Conservation (phyloP, 305 asterid species). For the Fraxinus baroniana region DNA sequence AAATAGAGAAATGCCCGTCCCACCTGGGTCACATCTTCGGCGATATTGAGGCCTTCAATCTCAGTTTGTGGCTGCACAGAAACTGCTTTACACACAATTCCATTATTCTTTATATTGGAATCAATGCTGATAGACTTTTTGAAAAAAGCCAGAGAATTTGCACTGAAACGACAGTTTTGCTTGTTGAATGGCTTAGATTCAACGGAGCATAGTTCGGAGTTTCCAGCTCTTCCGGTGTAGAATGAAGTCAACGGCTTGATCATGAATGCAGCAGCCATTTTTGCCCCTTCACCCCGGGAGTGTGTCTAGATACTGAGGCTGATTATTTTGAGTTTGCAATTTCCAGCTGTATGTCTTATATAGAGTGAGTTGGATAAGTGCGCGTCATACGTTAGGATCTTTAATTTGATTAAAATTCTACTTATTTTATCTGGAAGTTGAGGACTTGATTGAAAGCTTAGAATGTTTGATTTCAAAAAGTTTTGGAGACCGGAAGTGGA, state of each 20-base stretch:
- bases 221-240: conserved; percentile 11
- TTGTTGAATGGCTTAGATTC: conserved; percentile 20
- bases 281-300: not conserved
- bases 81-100: conserved; percentile 58
- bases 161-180: conserved; percentile 30
- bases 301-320: not conserved
- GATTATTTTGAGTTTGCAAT: not conserved
- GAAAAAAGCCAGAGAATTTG: not conserved
- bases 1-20: not conserved
- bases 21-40: conserved; percentile 97
- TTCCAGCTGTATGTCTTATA: not conserved
- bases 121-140: conserved; percentile 15
- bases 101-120: conserved; percentile 12
- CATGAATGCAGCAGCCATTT: conserved; percentile 61
- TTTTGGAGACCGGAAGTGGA: not conserved
- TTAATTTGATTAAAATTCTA: no score
- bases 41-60: conserved; percentile 83
- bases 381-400: not conserved
- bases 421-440: no score
- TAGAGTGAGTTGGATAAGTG: not conserved
- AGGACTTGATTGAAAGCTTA: not conserved
- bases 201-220: conserved; percentile 36
- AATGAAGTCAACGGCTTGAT: conserved; percentile 55
- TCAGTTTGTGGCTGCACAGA: conserved; percentile 59
- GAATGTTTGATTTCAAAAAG: not conserved